Percentiles rank a stretch among this genome's conserved stretches.
phyloP scores from a whole-genome alignment of 306 rosid species.

The Quercus rubra region DNA sequence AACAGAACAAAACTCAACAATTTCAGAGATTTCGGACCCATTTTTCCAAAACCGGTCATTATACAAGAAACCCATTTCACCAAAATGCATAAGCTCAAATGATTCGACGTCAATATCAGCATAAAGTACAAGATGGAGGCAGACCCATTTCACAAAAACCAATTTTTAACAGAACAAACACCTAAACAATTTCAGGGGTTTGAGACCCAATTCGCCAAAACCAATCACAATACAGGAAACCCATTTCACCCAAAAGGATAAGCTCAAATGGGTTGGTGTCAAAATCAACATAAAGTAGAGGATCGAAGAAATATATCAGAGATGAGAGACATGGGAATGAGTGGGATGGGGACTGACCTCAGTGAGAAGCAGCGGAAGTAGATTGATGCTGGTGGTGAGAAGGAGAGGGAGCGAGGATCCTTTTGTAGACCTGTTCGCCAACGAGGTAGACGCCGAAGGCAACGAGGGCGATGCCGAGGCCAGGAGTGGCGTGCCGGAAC shows the following conservation, averaged over 20 bases:
- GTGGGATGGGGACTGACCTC: background rate
- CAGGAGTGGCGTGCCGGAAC: conserved; percentile 88
- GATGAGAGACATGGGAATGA: no score
- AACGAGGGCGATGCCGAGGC: conserved; percentile 86
- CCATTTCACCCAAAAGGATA: background rate
- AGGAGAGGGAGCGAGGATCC: conserved; percentile 39
- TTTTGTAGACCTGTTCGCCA: conserved; percentile 75
- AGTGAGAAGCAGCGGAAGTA: conserved; percentile 36
- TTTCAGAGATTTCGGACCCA: no score
- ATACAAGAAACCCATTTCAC: no score
- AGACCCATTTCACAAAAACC: no score
- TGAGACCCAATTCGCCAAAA: background rate
- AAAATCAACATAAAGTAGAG: background rate
- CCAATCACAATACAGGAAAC: background rate
- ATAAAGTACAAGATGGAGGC: no score
- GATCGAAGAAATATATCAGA: background rate
- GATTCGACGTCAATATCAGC: no score
- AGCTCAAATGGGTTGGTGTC: background rate
- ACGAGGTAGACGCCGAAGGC: conserved; percentile 87
- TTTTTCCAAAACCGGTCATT: background rate
- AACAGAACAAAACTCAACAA: no score
- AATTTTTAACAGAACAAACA: no score
- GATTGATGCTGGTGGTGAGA: conserved; percentile 30
- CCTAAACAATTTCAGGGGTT: no score
- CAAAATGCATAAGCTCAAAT: no score